phyloP scores from a whole-genome alignment of 768 basidiomycete genomes.

The Hericium alpestre region DNA sequence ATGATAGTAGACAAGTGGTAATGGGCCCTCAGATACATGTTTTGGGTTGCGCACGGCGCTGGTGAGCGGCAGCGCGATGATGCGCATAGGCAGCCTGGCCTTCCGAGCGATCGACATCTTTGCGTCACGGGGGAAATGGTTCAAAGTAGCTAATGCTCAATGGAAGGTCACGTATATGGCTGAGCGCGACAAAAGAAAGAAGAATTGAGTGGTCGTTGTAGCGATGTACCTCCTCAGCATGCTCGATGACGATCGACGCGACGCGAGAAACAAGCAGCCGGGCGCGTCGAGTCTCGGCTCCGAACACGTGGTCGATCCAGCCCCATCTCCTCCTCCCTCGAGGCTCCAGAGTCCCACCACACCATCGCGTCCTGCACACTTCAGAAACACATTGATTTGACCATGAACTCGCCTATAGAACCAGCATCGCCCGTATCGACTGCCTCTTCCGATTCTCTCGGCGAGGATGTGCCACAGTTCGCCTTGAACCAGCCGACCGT shows the following conservation, averaged over 20 bases:
- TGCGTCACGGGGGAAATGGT: background rate
- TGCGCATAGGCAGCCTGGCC: conserved; percentile 26
- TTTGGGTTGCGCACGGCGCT: conserved; percentile 12
- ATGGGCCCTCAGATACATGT: background rate
- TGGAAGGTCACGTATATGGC: no score
- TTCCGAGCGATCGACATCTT: conserved; percentile 10
- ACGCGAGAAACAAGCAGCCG: background rate
- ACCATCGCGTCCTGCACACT: background rate
- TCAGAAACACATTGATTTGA: no score
- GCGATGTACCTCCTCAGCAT: no score
- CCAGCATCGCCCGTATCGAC: conserved; percentile 15
- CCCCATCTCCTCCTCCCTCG: background rate
- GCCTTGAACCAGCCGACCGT: conserved; percentile 1
- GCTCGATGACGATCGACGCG: no score
- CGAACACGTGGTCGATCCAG: background rate
- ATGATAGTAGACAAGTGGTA: conserved; percentile 33
- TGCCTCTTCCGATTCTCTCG: conserved; percentile 14
- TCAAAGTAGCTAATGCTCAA: no score
- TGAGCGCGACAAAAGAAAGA: no score
- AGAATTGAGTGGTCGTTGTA: no score
- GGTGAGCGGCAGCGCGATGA: conserved; percentile 36
- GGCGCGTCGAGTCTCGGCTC: background rate
- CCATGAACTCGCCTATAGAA: conserved; percentile 15
- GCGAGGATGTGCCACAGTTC: background rate
- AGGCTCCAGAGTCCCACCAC: background rate